phyloP scores from a whole-genome alignment of 1,284 basidiomycete species.

The Fomitopsis palustris region DNA sequence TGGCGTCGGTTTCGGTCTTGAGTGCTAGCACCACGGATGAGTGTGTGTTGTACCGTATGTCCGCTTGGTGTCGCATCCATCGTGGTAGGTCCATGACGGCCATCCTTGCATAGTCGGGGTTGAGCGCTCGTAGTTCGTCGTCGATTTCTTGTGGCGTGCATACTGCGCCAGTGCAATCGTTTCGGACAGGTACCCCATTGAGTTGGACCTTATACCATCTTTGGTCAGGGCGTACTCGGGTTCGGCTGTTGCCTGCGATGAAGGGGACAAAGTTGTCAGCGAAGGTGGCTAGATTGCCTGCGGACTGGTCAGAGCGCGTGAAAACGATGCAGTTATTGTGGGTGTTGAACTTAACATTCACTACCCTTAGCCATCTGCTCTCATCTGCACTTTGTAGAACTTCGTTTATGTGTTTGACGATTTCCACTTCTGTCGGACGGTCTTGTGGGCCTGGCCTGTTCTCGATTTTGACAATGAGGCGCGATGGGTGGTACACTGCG shows the following conservation, averaged over 20 bases:
- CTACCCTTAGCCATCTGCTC: too few species aligned
- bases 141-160: neutral
- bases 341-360: too few species aligned
- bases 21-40: too few species aligned
- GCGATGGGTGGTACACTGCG: neutral
- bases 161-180: neutral
- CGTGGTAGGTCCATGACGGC: neutral
- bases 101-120: conserved; percentile 2
- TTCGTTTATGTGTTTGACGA: neutral
- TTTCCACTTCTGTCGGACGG: neutral
- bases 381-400: too few species aligned
- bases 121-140: neutral
- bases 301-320: neutral
- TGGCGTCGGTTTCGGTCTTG: too few species aligned
- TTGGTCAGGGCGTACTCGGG: neutral
- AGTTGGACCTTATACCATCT: conserved; percentile 1
- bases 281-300: neutral
- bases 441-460: neutral
- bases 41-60: too few species aligned
- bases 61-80: too few species aligned
- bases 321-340: too few species aligned
- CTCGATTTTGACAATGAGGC: neutral
- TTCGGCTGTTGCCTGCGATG: neutral
- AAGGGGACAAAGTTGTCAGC: neutral
- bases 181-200: neutral